Evolutionary conservation across 2,329 filamentous ascomycete genomes (phyloP), one percentile per base, ranked within the genome.

Genomic region (Domatiomyces catenatus): DNA sequence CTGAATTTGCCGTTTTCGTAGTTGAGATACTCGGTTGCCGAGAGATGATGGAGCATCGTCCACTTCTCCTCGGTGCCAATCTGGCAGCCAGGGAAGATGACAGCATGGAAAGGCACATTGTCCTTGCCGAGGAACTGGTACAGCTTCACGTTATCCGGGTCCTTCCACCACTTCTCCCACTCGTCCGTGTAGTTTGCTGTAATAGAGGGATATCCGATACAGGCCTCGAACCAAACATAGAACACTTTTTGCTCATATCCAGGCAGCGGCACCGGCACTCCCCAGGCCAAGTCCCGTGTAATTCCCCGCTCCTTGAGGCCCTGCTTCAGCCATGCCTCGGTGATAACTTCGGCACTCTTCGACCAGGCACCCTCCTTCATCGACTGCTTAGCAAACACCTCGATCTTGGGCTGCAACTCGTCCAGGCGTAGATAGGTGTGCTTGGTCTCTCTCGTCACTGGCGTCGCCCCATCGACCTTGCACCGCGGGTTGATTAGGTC

Each of bases 81-180:
- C 65, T 94, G 84, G 43, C 82, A 88, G 26, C 79, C 85, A 1
- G 90, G 90, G 74, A 94, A 95, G 63, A 94, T 88, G 61, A 94
- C 85, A 44, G 84, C 85, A 70, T 94, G 88, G 73, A 90, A 92
- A 5, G 80, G 80, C 15, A 86, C 84, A 58, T 90, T 89, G 66
- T 90, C 85, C 66, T 94, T 95, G 69, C 89, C 89, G 79, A 94
- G 86, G 74, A 95, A 93, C 70, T 95, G 89, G 67, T 92, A 94
- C 10, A 95, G 77, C 63, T 83, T 78, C 46, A 95, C 88, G 32
- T 94, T 75, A 44, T 94, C 83, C 0, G 87, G 86, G 65, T 93
- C 84, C 63, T 84, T 81, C 89, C 89, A 95, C 89, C 89, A 95
- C 63, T 86, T 77, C 71, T 94, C 81, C 89, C 89, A 95, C 55